Evolutionary conservation across 441 rosid species (phyloP), one percentile per base, ranked within the genome.

Genomic region (Pelargonium cotyledonis): DNA sequence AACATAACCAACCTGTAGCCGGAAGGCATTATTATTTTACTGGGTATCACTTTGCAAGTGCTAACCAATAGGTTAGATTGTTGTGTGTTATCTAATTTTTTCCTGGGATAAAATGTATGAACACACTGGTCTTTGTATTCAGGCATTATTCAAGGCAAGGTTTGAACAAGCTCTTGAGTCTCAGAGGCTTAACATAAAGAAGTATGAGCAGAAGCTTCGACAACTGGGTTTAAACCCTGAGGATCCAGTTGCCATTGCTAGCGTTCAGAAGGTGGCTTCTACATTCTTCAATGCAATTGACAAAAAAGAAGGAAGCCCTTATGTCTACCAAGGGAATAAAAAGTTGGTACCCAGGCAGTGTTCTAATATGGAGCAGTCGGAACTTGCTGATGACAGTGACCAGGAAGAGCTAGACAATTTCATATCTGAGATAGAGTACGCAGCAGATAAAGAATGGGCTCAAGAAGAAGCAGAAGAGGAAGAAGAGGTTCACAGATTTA

Each of bases 221-320:
- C 76, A 90, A 68, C 85, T 80, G 89, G 97, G 96, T 70, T 81
- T 88, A 65, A 95, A 95, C 78, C 99, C 99, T 5, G 99, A 95
- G 86, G 99, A 95, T 85, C 99, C 99, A 15, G 90, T 85, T 75
- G 97, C 99, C 72, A 90, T 95, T 97, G 99, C 99, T 65, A 90
- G 97, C 68, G 90, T 95, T 74, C 99, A 86, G 77, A 88, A 97
- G 83, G 99, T 95, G 9, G 99, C 99, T 70, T 86, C 99, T 61
- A 90, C 99, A 19, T 95, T 95, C 80, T 95, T 91, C 75, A 88
- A 90, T 76, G 99, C 99, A 67, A 91, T 95, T 44, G 97, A 95
- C 79, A 85, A 86, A 75, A 94, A 87, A 73, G 90, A 88, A 83
- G 99, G 99, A 70, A 95, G 86, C 70, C 99, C 97, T 0, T 95